Evolutionary conservation across 192 early-diverging fungal genomes (phyloP).

Genomic region (Entrophospora sp.): DNA sequence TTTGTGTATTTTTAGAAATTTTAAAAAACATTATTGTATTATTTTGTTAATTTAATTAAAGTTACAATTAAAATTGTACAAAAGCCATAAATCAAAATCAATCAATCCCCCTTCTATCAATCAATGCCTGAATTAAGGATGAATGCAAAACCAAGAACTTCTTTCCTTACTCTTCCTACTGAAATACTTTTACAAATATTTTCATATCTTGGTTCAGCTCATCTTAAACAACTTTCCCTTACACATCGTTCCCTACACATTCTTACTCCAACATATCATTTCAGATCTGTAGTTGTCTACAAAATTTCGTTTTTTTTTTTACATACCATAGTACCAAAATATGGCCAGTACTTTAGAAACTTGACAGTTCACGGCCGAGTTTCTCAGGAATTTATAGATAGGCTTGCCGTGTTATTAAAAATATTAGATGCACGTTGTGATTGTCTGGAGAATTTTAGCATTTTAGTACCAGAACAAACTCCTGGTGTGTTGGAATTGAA

Average conservation of each 20-base stretch:
- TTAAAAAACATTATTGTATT: too few species aligned
- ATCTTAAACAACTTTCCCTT: constrained; percentile 10
- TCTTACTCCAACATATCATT: neutral
- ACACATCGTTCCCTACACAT: neutral
- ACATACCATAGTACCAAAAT: neutral
- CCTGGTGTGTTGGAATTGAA: neutral
- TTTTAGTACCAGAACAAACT: constrained; percentile 1
- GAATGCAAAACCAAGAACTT: neutral
- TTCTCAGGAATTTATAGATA: constrained; percentile 1
- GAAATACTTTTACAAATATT: constrained; percentile 1
- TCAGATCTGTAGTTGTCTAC: neutral
- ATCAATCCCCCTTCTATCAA: too few species aligned
- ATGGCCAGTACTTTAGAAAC: neutral
- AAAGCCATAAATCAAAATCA: too few species aligned
- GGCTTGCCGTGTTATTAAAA: neutral
- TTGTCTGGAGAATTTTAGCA: neutral
- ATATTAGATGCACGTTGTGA: neutral
- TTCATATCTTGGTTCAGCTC: neutral
- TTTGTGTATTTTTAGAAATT: too few species aligned
- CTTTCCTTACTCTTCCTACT: constrained; percentile 4
- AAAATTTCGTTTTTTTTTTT: neutral
- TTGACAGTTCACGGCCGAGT: neutral
- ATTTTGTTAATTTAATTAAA: too few species aligned
- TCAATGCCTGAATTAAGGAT: too few species aligned
- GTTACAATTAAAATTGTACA: too few species aligned